Base-by-base conservation (phyloP, 306 rosid species). In the Vigna hirtella region DNA sequence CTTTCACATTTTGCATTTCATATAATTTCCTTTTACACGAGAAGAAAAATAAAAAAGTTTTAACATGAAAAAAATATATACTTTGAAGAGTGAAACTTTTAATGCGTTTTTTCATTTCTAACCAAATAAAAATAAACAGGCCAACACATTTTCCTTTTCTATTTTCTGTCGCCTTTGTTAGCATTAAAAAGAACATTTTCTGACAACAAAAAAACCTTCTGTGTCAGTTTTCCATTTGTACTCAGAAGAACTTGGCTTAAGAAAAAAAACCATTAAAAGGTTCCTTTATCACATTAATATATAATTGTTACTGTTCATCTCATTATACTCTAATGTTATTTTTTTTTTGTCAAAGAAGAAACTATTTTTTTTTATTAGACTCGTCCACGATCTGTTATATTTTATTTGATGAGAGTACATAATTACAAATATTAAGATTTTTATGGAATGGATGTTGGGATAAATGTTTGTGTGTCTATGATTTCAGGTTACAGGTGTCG, bases 391-490 rank as follows among this genome's bases (percentile, higher is more conserved):
- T 14, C 6, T 62, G 9, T 32, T 14, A 62, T 62, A 30, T 16
- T 62, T 62, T 62, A 32, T 62, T 32, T 32, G 6, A 62, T 6
- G 1, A 26, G 59, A 50, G 59, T 15, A 36, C 36, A 16, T 22
- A 15, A 38, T n/a, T 57, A 66, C 5, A 38, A 32, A 53, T 13
- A 50, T 30, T 72, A 2, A 40, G 75, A 59, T 30, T 61, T 69
- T 52, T 4, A 24, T 30, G 66, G 85, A 67, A 85, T 73, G 55
- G 79, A 81, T 81, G 85, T 85, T 77, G 66, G 73, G 72, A 80
- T 72, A 70, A 70, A 56, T 67, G n/a, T 66, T 67, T 59, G 28
- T 73, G 78, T 52, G 58, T 34, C 3, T 56, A 69, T 79, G 48
- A 22, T 70, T 36, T 67, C 15, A 3, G 63, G 61, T 4, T 70